Conservation (phyloP, 176 grass and related monocot species). For the Zea mays region Zm-B73-REFERENCE-NAM-5.0 NC_050101.1:105196501-105197000, state of each 20-base stretch:
- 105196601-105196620: constrained; percentile 40
- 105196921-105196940: constrained; percentile 83
- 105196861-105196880: constrained; percentile 1
- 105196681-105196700: constrained; percentile 31
- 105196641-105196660: constrained; percentile 40
- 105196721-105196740: constrained; percentile 41
- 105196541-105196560: constrained; percentile 24
- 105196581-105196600: constrained; percentile 52
- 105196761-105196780: constrained; percentile 91
- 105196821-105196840: constrained; percentile 21
- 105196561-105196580: constrained; percentile 34
- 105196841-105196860: constrained; percentile 21
- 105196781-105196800: constrained; percentile 95
- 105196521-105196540: constrained; percentile 78
- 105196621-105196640: constrained; percentile 50
- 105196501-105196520: constrained; percentile 89
- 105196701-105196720: constrained; percentile 23
- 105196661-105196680: constrained; percentile 21
- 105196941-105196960: constrained; percentile 93
- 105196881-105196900: constrained; percentile 21
- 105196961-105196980: constrained; percentile 92
- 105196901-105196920: neutral
- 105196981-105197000: constrained; percentile 41
- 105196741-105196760: constrained; percentile 66
- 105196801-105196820: constrained; percentile 38